phyloP scores from a whole-genome alignment of 441 rosid genomes.

The Macaranga tanarius region DNA sequence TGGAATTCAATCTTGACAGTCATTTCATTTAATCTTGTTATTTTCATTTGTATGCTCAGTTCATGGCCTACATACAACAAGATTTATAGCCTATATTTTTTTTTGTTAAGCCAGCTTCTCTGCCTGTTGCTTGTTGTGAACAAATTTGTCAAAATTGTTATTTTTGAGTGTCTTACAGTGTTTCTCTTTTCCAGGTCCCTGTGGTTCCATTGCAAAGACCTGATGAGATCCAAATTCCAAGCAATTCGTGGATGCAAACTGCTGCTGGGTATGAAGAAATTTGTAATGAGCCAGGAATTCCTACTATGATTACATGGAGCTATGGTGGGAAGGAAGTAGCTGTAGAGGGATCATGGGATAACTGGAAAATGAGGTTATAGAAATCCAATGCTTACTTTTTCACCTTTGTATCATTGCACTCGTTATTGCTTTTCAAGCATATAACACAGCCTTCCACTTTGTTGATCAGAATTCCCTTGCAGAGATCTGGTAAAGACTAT shows the following conservation, averaged over 20 bases:
- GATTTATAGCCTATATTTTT: neutral
- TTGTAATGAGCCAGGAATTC: constrained; percentile 72
- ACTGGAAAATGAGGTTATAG: constrained; percentile 76
- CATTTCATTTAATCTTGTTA: constrained; percentile 1
- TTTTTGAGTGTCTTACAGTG: constrained; percentile 2
- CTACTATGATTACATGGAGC: constrained; percentile 93
- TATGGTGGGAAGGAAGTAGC: constrained; percentile 80
- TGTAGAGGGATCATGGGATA: constrained; percentile 97
- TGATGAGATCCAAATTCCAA: constrained; percentile 79
- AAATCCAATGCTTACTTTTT: neutral
- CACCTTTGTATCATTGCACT: neutral
- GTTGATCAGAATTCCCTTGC: constrained; percentile 67
- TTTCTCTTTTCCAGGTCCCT: constrained; percentile 56
- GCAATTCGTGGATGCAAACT: constrained; percentile 58
- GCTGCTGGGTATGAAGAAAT: constrained; percentile 53
- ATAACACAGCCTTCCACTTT: constrained; percentile 16
- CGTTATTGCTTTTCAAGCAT: constrained; percentile 11
- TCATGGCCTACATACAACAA: neutral
- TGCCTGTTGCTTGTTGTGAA: neutral
- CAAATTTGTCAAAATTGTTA: neutral
- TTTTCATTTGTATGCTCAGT: neutral
- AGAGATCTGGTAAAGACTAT: constrained; percentile 92
- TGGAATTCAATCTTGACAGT: constrained; percentile 1
- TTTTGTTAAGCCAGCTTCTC: neutral
- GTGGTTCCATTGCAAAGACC: constrained; percentile 85